Percentiles rank a stretch among this genome's conserved stretches.
Evolutionary conservation across 148 eudicot species (phyloP).

Genomic region (Limonium bicolor): DNA sequence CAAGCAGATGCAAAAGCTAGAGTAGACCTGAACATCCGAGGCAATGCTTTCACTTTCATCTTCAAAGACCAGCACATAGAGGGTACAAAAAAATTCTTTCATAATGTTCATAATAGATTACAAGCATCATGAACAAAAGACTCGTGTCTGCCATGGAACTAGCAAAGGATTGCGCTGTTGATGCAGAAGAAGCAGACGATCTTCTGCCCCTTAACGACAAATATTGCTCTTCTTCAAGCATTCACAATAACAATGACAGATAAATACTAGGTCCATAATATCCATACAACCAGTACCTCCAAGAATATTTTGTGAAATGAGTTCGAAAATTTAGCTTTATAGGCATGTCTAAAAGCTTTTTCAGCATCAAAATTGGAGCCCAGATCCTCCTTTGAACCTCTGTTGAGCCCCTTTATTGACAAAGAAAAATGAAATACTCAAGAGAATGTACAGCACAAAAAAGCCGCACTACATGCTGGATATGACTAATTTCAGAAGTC

Average conservation of each 20-base stretch:
- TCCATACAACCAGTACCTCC: slow-evolving; percentile 44
- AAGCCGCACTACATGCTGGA: background rate
- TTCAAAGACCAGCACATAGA: slow-evolving; percentile 74
- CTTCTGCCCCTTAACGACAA: background rate
- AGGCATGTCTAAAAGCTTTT: slow-evolving; percentile 37
- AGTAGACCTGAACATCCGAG: slow-evolving; percentile 63
- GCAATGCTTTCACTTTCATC: slow-evolving; percentile 47
- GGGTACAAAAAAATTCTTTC: slow-evolving; percentile 3
- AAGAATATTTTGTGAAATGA: slow-evolving; percentile 82
- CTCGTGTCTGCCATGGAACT: too few species aligned
- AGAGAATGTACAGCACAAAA: background rate
- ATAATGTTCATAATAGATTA: background rate
- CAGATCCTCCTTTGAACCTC: slow-evolving; percentile 33
- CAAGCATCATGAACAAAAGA: slow-evolving; percentile 5
- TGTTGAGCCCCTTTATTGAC: slow-evolving; percentile 19
- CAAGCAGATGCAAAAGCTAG: slow-evolving; percentile 1
- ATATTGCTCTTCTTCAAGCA: background rate
- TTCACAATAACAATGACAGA: background rate
- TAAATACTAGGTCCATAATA: background rate
- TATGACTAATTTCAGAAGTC: background rate
- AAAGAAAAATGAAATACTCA: background rate
- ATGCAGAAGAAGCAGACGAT: background rate
- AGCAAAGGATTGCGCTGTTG: too few species aligned
- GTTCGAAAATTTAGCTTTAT: slow-evolving; percentile 44
- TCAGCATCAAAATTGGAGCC: slow-evolving; percentile 31